These are phyloP conservation scores for Arachnopeziza araneosa DNA, from an alignment of 2,329 filamentous ascomycete species.

Conservation along the genomic window DNA sequence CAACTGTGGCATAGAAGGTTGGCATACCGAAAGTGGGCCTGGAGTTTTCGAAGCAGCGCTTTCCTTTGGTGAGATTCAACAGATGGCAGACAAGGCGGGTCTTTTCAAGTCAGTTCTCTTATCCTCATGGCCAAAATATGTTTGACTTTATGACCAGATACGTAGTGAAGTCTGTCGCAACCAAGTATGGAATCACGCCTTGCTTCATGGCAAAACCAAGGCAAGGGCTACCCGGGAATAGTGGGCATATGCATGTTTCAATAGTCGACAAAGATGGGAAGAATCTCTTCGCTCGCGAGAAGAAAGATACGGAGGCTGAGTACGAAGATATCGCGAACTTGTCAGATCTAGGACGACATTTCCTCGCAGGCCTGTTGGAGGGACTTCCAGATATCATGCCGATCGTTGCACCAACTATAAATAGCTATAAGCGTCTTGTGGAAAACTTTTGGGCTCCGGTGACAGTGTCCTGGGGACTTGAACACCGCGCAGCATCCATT, in stretches of 20 bases:
- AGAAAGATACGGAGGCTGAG: slow-evolving; percentile 62
- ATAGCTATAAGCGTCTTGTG: slow-evolving; percentile 96
- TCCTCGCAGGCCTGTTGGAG: slow-evolving; percentile 83
- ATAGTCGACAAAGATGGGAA: slow-evolving; percentile 73
- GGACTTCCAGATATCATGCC: slow-evolving; percentile 96
- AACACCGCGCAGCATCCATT: slow-evolving; percentile 89
- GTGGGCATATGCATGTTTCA: slow-evolving; percentile 92
- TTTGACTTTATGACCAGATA: slow-evolving; percentile 44
- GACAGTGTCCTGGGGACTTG: slow-evolving; percentile 93
- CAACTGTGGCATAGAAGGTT: slow-evolving; percentile 79
- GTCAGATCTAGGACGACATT: slow-evolving; percentile 85
- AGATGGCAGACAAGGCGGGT: slow-evolving; percentile 87
- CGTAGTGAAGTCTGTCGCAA: slow-evolving; percentile 81
- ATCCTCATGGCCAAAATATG: background rate
- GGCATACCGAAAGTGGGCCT: slow-evolving; percentile 92
- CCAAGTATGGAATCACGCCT: slow-evolving; percentile 84
- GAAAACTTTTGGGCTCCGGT: slow-evolving; percentile 99
- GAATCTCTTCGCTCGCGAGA: slow-evolving; percentile 76
- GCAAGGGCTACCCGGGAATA: slow-evolving; percentile 87
- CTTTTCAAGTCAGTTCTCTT: slow-evolving; percentile 72
- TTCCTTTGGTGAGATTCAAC: slow-evolving; percentile 78
- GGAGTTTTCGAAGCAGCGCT: slow-evolving; percentile 95
- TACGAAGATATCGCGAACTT: slow-evolving; percentile 74
- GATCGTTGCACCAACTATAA: slow-evolving; percentile 86
- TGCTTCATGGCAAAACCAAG: slow-evolving; percentile 99